phyloP scores from a whole-genome alignment of 2,329 filamentous ascomycete genomes.

The Cladosporium sp. region DNA sequence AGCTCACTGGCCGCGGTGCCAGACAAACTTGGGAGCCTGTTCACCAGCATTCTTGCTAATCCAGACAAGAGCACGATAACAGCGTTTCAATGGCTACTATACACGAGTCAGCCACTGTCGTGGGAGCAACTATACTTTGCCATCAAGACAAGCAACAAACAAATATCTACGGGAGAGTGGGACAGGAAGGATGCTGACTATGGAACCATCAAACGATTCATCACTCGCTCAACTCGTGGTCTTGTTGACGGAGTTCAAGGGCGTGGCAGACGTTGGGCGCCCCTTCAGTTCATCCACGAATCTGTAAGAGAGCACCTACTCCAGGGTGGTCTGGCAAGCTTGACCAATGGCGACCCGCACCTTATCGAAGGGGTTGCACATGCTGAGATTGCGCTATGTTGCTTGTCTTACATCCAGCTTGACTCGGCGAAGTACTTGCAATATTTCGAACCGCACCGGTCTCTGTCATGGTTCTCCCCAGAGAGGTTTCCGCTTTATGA shows the following conservation, averaged over 20 bases:
- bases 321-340: neutral
- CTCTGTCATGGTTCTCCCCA: neutral
- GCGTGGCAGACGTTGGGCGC: no score
- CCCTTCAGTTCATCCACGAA: neutral
- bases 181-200: neutral
- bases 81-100: neutral
- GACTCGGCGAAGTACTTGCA: neutral
- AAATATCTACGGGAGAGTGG: neutral
- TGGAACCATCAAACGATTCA: neutral
- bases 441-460: neutral
- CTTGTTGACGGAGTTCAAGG: neutral
- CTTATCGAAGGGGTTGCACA: neutral
- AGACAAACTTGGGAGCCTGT: neutral
- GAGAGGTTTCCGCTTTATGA: neutral
- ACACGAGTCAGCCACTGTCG: fast-evolving
- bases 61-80: neutral
- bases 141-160: neutral
- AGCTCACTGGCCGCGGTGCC: neutral
- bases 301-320: constrained; percentile 8
- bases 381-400: neutral
- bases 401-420: neutral
- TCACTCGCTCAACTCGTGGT: neutral
- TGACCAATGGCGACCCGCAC: neutral
- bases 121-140: neutral
- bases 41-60: neutral